Percentiles rank a stretch among this genome's conserved stretches.
Evolutionary conservation across 805 yeast species (phyloP).

Genomic region (Saturnispora saitoi): DNA sequence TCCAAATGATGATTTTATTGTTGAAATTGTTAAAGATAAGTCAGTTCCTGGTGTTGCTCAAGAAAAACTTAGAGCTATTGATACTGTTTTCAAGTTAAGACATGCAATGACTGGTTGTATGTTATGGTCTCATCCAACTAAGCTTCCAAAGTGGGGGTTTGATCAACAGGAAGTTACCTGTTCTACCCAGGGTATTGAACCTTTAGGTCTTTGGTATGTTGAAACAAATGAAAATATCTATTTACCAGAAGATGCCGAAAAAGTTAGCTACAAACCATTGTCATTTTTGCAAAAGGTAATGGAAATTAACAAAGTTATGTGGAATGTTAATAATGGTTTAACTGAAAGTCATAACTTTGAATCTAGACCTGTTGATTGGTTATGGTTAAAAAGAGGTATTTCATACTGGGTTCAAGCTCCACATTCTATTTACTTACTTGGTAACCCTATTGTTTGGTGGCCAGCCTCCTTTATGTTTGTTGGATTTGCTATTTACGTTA

Average conservation of each 20-base stretch:
- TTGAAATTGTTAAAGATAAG: constrained; percentile 54
- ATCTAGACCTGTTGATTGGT: constrained; percentile 69
- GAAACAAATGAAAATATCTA: constrained; percentile 55
- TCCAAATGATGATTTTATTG: constrained; percentile 73
- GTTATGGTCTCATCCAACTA: constrained; percentile 65
- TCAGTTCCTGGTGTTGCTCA: constrained; percentile 46
- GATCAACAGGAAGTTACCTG: constrained; percentile 81
- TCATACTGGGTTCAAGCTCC: constrained; percentile 63
- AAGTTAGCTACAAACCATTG: constrained; percentile 44
- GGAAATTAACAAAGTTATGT: constrained; percentile 67
- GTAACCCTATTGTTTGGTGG: constrained; percentile 82
- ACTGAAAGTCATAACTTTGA: constrained; percentile 65
- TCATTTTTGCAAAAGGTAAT: constrained; percentile 50
- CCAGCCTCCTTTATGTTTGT: constrained; percentile 45
- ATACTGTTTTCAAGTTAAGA: constrained; percentile 62
- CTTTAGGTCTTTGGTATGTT: constrained; percentile 61
- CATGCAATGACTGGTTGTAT: constrained; percentile 78
- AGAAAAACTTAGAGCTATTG: constrained; percentile 51
- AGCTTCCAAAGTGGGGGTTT: constrained; percentile 77
- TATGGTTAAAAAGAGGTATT: constrained; percentile 66
- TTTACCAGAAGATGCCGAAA: constrained; percentile 36
- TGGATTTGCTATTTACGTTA: constrained; percentile 41
- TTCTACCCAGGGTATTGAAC: constrained; percentile 58
- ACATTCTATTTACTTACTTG: constrained; percentile 56
- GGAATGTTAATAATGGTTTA: constrained; percentile 65